Percentiles rank a stretch among this genome's conserved stretches.
phyloP scores from a whole-genome alignment of 345 rosid species.

The Salix arbutifolia region DNA sequence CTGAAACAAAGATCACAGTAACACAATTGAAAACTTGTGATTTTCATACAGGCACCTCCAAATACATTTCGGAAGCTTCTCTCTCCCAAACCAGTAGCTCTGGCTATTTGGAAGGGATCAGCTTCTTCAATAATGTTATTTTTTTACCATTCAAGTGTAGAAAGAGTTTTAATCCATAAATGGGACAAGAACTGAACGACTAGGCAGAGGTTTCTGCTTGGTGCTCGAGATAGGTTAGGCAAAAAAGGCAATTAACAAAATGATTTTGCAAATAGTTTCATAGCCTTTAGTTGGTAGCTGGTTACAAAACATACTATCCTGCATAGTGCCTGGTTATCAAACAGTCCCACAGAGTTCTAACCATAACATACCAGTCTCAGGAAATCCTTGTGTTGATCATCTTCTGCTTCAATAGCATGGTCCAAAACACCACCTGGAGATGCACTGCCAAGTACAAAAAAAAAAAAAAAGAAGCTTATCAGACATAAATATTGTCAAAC shows the following conservation, averaged over 20 bases:
- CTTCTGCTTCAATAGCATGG: conserved; percentile 66
- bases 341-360: background rate
- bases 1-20: conserved; percentile 35
- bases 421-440: conserved; percentile 65
- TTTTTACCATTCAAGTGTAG: background rate
- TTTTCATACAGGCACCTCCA: background rate
- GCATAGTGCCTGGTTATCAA: background rate
- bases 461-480: background rate
- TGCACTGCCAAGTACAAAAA: conserved; percentile 41
- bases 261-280: background rate
- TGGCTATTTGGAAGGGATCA: background rate
- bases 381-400: conserved; percentile 62
- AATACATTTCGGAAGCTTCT: background rate
- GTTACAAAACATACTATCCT: background rate
- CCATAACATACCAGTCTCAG: conserved; percentile 47
- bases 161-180: background rate
- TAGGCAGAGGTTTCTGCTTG: background rate
- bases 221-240: background rate
- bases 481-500: background rate
- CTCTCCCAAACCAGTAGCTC: conserved; percentile 1
- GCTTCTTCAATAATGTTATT: background rate
- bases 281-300: background rate
- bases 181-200: background rate
- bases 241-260: background rate
- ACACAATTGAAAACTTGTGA: background rate